Evolutionary conservation across 352 stramenopile genomes (phyloP).

Genomic region (Phytophthora idaei): DNA sequence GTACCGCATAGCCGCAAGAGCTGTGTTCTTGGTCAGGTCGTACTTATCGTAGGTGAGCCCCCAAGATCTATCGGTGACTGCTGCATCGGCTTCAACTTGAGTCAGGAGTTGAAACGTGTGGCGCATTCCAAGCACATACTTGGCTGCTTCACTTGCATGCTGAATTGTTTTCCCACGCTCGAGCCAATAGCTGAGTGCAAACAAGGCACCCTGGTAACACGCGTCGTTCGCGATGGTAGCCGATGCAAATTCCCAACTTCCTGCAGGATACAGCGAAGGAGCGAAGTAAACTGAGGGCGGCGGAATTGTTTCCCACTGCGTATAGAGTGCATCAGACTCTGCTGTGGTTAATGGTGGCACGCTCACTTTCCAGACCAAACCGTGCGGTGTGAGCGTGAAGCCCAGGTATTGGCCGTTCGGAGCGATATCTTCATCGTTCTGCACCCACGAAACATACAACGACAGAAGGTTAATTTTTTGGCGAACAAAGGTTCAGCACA

Average conservation of each 20-base stretch:
- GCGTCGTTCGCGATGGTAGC: constrained; percentile 56
- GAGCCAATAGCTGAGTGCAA: constrained; percentile 53
- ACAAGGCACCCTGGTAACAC: constrained; percentile 53
- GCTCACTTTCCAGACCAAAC: constrained; percentile 56
- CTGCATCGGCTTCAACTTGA: constrained; percentile 27
- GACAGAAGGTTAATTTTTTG: background rate
- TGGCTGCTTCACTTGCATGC: constrained; percentile 32
- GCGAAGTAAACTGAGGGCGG: constrained; percentile 6
- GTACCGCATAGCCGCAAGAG: constrained; percentile 50
- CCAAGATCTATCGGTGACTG: constrained; percentile 16
- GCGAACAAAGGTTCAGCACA: no score
- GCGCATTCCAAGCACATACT: constrained; percentile 42
- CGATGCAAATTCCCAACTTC: constrained; percentile 65
- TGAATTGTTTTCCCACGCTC: constrained; percentile 27
- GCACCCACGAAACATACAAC: constrained; percentile 5
- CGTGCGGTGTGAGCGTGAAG: constrained; percentile 46
- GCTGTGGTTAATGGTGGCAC: constrained; percentile 12
- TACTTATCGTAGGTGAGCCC: constrained; percentile 55
- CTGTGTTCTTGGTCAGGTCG: constrained; percentile 58
- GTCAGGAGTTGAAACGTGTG: constrained; percentile 31
- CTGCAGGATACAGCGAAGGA: constrained; percentile 27
- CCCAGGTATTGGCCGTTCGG: constrained; percentile 44
- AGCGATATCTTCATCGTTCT: constrained; percentile 55
- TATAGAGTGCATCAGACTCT: constrained; percentile 19
- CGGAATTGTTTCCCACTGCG: constrained; percentile 20